Conservation (phyloP, 2,329 filamentous ascomycete genomes). For the Cladophialophora yegresii region DNA sequence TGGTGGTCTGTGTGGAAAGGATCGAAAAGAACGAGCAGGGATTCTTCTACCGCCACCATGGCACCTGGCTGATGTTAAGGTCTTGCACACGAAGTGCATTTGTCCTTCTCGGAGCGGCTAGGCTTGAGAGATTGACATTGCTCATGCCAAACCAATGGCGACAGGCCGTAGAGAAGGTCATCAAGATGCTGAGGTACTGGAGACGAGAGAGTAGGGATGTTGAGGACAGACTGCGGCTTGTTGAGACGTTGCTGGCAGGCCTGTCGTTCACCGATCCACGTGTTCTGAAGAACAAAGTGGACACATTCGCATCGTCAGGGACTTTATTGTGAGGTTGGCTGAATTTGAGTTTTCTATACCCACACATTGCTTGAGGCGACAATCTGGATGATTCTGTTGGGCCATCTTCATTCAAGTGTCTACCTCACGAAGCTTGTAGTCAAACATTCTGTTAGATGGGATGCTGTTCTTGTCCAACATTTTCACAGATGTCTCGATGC, state of each 20-base stretch:
- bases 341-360: background rate
- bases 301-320: background rate
- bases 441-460: conserved; percentile 61
- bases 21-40: conserved; percentile 42
- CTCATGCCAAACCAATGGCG: conserved; percentile 39
- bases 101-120: conserved; percentile 39
- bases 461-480: conserved; percentile 53
- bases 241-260: conserved; percentile 28
- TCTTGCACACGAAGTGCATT: conserved; percentile 41
- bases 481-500: conserved; percentile 56
- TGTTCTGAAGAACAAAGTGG: background rate
- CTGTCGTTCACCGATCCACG: conserved; percentile 19
- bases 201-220: conserved; percentile 38
- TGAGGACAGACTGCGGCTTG: conserved; percentile 36
- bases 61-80: conserved; percentile 42
- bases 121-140: conserved; percentile 42
- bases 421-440: conserved; percentile 39
- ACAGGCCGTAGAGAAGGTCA: conserved; percentile 36
- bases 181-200: conserved; percentile 39
- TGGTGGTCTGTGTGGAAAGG: conserved; percentile 40
- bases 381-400: background rate
- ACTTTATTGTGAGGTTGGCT: background rate
- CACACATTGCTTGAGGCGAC: background rate
- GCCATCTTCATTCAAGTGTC: conserved; percentile 15
- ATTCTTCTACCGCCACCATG: conserved; percentile 42